A percentile compares a stretch with the other conserved stretches of the same genome.
Conservation (phyloP, 2,329 filamentous ascomycete genomes). For the Aspergillus novofumigatus region DNA sequence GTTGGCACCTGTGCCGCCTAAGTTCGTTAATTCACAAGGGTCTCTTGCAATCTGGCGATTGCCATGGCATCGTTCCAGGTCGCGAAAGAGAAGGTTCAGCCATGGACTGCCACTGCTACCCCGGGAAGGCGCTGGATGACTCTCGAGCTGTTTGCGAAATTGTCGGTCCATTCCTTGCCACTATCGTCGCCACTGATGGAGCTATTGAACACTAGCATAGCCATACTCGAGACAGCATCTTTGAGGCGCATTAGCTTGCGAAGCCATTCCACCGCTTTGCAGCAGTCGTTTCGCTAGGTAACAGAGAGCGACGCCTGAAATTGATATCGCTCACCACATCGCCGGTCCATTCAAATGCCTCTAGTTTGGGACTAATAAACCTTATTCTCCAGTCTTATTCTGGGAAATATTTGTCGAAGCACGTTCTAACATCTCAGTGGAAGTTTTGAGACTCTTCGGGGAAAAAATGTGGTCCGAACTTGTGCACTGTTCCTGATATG, state of each 20-base stretch:
- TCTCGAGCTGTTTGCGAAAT: neutral
- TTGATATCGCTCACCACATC: conserved; percentile 1
- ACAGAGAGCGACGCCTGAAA: neutral
- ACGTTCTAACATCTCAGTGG: conserved; percentile 9
- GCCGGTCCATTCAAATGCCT: conserved; percentile 4
- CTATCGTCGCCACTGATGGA: neutral
- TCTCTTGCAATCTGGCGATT: neutral
- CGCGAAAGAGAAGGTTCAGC: neutral
- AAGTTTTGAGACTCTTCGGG: neutral
- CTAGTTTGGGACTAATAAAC: conserved; percentile 12
- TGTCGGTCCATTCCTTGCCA: neutral
- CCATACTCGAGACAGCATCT: neutral
- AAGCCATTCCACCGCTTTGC: neutral
- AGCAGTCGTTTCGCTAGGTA: neutral
- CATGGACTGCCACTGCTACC: neutral
- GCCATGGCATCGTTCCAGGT: neutral
- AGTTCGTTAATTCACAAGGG: neutral
- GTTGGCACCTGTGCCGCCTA: neutral
- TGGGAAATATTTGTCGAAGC: conserved; percentile 9
- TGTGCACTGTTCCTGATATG: conserved; percentile 17
- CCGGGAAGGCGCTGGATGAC: neutral
- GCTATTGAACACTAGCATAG: neutral
- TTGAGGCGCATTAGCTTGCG: neutral
- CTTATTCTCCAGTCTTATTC: conserved; percentile 8
- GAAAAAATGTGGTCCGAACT: neutral